Base-by-base conservation (phyloP, 2,329 filamentous ascomycete species). In the Eurotiales sp. region DNA sequence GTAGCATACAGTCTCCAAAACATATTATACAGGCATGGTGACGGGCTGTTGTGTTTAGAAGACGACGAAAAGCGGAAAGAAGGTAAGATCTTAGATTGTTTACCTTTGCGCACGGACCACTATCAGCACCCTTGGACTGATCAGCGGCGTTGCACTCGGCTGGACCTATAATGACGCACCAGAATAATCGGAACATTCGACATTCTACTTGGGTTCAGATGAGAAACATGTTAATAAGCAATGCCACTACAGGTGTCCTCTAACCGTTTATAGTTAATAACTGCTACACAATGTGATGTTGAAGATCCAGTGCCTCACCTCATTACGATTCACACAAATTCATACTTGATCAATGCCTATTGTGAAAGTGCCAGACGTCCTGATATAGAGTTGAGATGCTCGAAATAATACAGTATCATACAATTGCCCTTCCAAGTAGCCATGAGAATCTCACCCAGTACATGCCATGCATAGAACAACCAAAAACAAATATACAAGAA, bases 331-430 rank as follows among this genome's bases (percentile, higher is more conserved):
- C n/a, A n/a, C n/a, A n/a, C n/a, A n/a, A n/a, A n/a, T n/a, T n/a
- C n/a, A n/a, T n/a, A n/a, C n/a, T n/a, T n/a, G n/a, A n/a, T n/a
- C n/a, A n/a, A n/a, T n/a, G n/a, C 14, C 30, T 34, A 34, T 34
- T n/a, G 15, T 8, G 17, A 11, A 39, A 47, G n/a, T 19, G 41
- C 15, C 46, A 47, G 57, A 52, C 58, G 54, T 37, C 55, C 59
- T 47, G 19, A 47, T 47, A 21, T 17, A 40, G 25, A 69, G 67
- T 64, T 67, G 66, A 65, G 64, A 64, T 61, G 66, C 64, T 59
- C 64, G 63, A 54, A 62, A 59, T 57, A 58, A 42, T 47, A 52
- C 44, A 53, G 27, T 46, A 59, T 43, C 42, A 49, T 47, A 56
- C 52, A 52, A 36, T 51, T 44, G 25, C 30, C 39, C 36, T 37